Evolutionary conservation across 1,139 yeast genomes (phyloP).

Genomic region (Geotrichum carabidarum): DNA sequence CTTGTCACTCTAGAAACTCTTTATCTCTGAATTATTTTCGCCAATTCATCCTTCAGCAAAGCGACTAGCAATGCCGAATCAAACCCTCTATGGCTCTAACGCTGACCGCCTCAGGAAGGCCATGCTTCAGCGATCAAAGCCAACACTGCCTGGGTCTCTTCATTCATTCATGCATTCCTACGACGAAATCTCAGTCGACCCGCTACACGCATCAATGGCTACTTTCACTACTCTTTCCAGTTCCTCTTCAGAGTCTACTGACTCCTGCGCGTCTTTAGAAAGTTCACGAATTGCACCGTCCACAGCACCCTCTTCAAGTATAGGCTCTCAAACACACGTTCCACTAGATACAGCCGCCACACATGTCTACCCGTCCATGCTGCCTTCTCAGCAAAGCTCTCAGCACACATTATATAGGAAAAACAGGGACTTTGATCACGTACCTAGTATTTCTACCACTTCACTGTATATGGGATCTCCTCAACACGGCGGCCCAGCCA

Average conservation of each 20-base stretch:
- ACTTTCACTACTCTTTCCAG: slow-evolving; percentile 7
- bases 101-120: slow-evolving; percentile 13
- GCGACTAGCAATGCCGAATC: background rate
- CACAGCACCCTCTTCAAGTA: background rate
- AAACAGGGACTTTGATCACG: background rate
- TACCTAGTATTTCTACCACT: too few species aligned
- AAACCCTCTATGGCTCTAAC: slow-evolving; percentile 6
- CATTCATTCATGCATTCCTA: background rate
- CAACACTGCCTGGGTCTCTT: background rate
- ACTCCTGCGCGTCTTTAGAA: slow-evolving; percentile 4
- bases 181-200: slow-evolving; percentile 11
- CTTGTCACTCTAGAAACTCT: too few species aligned
- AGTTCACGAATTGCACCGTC: slow-evolving; percentile 2
- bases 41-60: background rate
- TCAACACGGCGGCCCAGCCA: background rate
- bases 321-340: background rate
- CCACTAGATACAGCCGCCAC: background rate
- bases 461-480: background rate
- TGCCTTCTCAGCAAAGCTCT: background rate
- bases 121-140: slow-evolving; percentile 11
- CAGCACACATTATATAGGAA: slow-evolving; percentile 3
- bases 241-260: slow-evolving; percentile 11
- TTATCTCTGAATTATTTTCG: background rate
- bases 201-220: slow-evolving; percentile 8
- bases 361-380: background rate